Base-by-base conservation (phyloP, 108 stramenopile genomes). In the Stephanodiscus triporus region DNA sequence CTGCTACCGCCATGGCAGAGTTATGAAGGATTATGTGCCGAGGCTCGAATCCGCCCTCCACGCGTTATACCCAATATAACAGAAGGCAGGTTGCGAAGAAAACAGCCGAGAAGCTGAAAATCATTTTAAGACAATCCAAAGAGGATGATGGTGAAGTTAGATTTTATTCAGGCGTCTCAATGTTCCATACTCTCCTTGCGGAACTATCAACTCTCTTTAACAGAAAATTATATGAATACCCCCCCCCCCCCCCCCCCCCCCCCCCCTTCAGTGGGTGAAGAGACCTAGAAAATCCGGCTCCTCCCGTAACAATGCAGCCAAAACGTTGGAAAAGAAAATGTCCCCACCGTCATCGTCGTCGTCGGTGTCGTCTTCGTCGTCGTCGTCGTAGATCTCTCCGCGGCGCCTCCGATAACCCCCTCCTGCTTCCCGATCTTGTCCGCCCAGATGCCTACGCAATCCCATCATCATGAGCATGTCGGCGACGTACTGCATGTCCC, bases 1-100 rank as follows among this genome's bases (percentile, higher is more conserved):
- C 34, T 80, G 79, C 50, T 76, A 49, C 26, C 75, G 69, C 8
- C 71, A 80, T 42, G 17, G 75, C 40, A 42, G 54, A 45, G 58
- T 71, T 14, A 63, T 75, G 38, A 57, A 69, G 22, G 64, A 51
- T 1, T 38, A 34, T 20, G 47, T 71, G 19, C 78, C 78, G 19
- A 58, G 37, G 19, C 73, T 79, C 20, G 73, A 74, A 57, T 19
- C 9, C 13, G 70, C 71, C 4, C 34, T 77, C 14, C 19, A 51
- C 23, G 62, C 32, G 34, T 32, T 47, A 49, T 8, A 7, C 43
- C 16, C 43, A 16, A 16, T 3, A 3, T 45, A 45, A 16, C 1
- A 1, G 8, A 9, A 9, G 40, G 40, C 11, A 11, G 40, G 9
- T 40, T 40, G 4, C 8, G 9, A 40, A 40, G 9, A 9, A 40